Evolutionary conservation across 179 eudicot species (phyloP), one percentile per base, ranked within the genome.

Genomic region (Spinacia oleracea): DNA sequence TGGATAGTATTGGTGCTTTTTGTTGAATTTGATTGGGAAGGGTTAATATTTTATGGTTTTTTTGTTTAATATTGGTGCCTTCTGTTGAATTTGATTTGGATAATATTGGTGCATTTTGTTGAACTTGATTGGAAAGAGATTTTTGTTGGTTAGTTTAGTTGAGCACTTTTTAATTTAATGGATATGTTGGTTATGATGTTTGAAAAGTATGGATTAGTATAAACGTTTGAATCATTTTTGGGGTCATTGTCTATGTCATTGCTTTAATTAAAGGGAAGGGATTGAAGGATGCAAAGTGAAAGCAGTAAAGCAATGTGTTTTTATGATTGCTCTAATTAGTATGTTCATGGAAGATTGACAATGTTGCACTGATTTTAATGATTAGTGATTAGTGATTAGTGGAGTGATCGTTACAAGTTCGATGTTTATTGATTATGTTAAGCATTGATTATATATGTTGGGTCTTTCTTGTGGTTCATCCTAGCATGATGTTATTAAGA

Each of bases 141-240:
- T 23, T n/a, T 79, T 65, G 46, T 29, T 48, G 42, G 64, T 50
- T 40, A 60, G 25, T n/a, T n/a, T 62, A 46, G 25, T 40, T 0
- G 14, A 45, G 63, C 25, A 60, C 1, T 7, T 63, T 72, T 55
- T 60, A 35, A 9, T 58, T 31, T 58, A 0, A 62, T 72, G 68
- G 58, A 73, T 79, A 77, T 64, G 63, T 50, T 73, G 65, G 29
- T 12, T 73, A 63, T 60, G 51, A 63, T 72, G n/a, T 48, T 48
- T 14, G 55, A 6, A 50, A 35, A 51, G 68, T 38, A 66, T 64
- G 66, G 40, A 73, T 6, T 23, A 35, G 78, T 73, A 48, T 62
- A 25, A 63, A 72, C 64, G 40, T 62, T 66, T 72, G 51, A 31
- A 32, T 62, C 73, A 12, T 23, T 32, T 6, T 23, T 21, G 16